Evolutionary conservation across 179 eudicot genomes (phyloP), one percentile per base, ranked within the genome.

Genomic region (Amaranthus tricolor): DNA sequence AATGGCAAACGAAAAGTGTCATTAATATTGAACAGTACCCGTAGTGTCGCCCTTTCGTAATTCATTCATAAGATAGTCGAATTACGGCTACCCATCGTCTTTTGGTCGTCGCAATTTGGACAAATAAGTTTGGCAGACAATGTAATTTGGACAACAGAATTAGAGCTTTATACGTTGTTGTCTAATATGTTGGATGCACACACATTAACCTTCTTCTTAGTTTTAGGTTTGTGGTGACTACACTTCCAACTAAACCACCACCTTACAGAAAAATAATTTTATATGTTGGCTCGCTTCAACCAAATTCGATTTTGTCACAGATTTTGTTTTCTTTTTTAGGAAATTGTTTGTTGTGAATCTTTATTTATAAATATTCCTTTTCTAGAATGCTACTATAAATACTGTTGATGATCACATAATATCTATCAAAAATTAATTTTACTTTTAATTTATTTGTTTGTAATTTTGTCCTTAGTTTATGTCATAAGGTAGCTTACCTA

Each of bases 61-160:
- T 2, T 24, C 2, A 1, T 2, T 1, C 2, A 1, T 24, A 24
- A 24, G 2, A 24, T 24, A 24, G 31, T 1, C 31, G 31, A 24
- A 24, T 24, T 24, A 24, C 31, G 40, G 40, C 40, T 31, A 4
- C 40, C 40, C 40, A 2, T 31, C 40, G 40, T 4, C 40, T 31
- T 31, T 31, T 31, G 3, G 40, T 31, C 40, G 40, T 31, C 40
- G 40, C 24, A 68, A 51, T 12, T 51, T 21, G 52, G 14, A 13
- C 12, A 68, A 68, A 52, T 68, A 2, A 68, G 45, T 9, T 70
- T 70, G 74, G 74, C 74, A 70, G 74, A 70, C 74, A 70, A 56
- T 56, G 15, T 57, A 52, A 56, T 70, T 70, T 70, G 74, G 74
- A 70, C 50, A 40, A 24, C 3, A 10, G 60, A 72, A 61, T 66